Evolutionary conservation across 352 stramenopile genomes (phyloP), one percentile per base, ranked within the genome.

Genomic region (Pythium phragmiticola): DNA sequence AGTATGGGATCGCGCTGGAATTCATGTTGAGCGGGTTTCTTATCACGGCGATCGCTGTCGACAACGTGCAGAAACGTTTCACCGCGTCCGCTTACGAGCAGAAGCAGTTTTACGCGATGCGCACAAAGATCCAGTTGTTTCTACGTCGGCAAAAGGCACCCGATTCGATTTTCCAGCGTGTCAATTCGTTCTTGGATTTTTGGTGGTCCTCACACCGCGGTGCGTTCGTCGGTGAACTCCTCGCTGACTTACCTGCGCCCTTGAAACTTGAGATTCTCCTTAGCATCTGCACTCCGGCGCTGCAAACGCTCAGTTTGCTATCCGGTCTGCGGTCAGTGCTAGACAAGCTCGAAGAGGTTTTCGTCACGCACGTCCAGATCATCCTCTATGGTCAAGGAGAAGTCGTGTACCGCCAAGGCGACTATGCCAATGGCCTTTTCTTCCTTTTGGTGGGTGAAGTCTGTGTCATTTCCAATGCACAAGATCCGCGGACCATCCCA

Each of bases 11-110:
- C 6, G 82, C 80, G 13, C 63, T 89, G 9, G 16, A 80, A 0
- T 86, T 90, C 61, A 92, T 90, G 78, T 53, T 92, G 11, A 89
- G 78, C 26, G 82, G 80, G 0, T 90, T 92, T 53, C 81, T 92
- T 47, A 83, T 90, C 57, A 89, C 82, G 0, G 82, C 80, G 5
- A 78, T 87, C 21, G 80, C 87, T 17, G 80, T 91, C 3, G 80
- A 91, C 60, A 88, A 89, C 17, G 82, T 90, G 5, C 82, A 92
- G 62, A 92, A 92, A 59, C 68, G 78, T 19, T 88, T 92, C 43
- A 92, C 82, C 1, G 80, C 82, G 0, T 92, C 82, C 9, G 80
- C 82, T 14, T 71, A 82, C 34, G 82, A 92, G 14, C 82, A 92
- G 47, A 92, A 89, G 36, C 77, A 89, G 43, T 89, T 92, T 61